Evolutionary conservation across 2,329 filamentous ascomycete genomes (phyloP).

Genomic region (Tolypocladium amazonense): DNA sequence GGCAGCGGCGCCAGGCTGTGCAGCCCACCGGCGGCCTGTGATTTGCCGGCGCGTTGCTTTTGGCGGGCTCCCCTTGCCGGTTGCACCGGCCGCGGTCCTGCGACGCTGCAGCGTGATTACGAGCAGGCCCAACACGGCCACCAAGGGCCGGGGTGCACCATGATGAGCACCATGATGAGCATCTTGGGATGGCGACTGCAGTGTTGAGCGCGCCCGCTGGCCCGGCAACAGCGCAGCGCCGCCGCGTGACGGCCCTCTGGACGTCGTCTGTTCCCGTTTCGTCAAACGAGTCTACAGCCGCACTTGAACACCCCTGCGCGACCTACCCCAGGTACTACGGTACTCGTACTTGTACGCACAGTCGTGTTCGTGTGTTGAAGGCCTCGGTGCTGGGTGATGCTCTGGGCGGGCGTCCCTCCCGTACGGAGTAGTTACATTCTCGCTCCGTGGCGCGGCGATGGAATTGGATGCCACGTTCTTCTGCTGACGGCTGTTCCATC

Average conservation of each 20-base stretch:
- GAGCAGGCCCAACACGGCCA: neutral
- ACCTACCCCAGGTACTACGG: no score
- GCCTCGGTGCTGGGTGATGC: neutral
- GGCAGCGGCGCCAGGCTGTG: slow-evolving; percentile 1
- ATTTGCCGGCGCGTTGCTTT: neutral
- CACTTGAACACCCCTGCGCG: neutral
- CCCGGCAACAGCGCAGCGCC: slow-evolving; percentile 1
- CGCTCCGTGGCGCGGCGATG: no score
- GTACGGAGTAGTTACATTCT: no score
- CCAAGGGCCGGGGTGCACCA: neutral
- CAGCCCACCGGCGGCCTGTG: slow-evolving; percentile 1
- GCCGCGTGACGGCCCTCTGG: neutral
- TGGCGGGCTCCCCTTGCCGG: neutral
- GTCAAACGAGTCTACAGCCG: neutral
- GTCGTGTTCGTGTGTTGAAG: neutral
- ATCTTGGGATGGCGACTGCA: neutral
- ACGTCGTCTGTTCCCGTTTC: neutral
- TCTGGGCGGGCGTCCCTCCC: no score
- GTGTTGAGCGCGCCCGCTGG: slow-evolving; percentile 1
- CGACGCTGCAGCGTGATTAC: neutral
- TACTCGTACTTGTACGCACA: no score
- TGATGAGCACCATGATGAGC: neutral
- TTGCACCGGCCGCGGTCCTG: neutral
- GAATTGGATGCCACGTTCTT: neutral
- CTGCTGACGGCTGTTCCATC: neutral